Evolutionary conservation across 768 basidiomycete genomes (phyloP).

Genomic region (Kwoniella dendrophila): DNA sequence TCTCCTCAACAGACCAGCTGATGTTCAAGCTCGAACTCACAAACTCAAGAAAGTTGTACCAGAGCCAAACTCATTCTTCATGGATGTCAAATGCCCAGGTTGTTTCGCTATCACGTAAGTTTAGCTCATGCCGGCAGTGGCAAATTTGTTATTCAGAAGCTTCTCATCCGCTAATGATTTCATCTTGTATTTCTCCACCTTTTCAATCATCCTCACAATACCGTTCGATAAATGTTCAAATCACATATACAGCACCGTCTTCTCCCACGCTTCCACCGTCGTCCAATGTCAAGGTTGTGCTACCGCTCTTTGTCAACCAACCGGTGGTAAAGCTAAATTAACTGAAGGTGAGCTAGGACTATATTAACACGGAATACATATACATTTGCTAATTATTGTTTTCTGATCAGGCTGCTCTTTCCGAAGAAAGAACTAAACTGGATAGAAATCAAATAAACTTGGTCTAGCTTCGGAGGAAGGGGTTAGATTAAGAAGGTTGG

Average conservation of each 20-base stretch:
- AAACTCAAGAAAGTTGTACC: constrained; percentile 99
- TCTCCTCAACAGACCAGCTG: constrained; percentile 91
- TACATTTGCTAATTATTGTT: not conserved
- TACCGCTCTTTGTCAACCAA: constrained; percentile 94
- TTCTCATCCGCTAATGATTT: not conserved
- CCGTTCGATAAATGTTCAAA: not conserved
- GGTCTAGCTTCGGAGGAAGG: constrained; percentile 16
- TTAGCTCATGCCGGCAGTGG: not conserved
- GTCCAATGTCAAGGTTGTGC: constrained; percentile 91
- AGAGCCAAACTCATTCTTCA: constrained; percentile 98
- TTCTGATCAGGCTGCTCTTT: constrained; percentile 78
- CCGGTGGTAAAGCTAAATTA: constrained; percentile 95
- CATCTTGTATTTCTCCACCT: not conserved
- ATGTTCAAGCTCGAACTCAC: constrained; percentile 85
- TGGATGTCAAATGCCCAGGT: constrained; percentile 98
- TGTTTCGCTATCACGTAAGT: constrained; percentile 58
- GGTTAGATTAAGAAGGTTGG: constrained; percentile 8
- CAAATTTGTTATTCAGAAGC: not conserved
- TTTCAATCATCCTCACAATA: not conserved
- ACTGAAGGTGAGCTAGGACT: constrained; percentile 78
- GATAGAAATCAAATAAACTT: constrained; percentile 14
- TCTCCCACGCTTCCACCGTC: constrained; percentile 98
- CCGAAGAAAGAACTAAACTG: constrained; percentile 75
- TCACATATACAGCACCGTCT: constrained; percentile 81
- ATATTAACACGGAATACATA: not conserved